These are phyloP conservation scores for Starmerella powellii DNA, from an alignment of 805 yeast species.

Conservation along the genomic window DNA sequence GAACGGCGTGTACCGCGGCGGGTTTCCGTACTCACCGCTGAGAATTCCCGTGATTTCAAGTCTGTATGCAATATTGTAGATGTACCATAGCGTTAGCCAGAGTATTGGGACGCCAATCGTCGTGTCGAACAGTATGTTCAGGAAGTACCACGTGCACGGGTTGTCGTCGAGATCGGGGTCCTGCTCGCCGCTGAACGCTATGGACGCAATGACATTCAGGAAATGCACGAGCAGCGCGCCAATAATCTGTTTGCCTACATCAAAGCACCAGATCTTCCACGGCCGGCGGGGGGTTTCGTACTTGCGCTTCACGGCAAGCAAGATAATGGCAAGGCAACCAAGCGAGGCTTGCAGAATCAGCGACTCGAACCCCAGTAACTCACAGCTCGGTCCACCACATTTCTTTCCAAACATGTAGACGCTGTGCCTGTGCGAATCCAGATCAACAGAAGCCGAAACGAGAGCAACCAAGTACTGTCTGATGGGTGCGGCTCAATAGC, in stretches of 20 bases:
- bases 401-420: neutral
- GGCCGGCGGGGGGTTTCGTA: constrained; percentile 79
- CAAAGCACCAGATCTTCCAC: constrained; percentile 79
- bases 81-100: constrained; percentile 39
- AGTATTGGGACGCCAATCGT: constrained; percentile 84
- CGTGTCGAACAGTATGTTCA: constrained; percentile 79
- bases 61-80: constrained; percentile 34
- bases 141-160: constrained; percentile 92
- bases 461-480: no score
- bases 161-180: constrained; percentile 37
- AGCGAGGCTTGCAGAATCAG: constrained; percentile 60
- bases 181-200: constrained; percentile 33
- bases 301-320: constrained; percentile 61
- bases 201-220: constrained; percentile 59
- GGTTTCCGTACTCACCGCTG: constrained; percentile 55
- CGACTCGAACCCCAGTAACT: constrained; percentile 76
- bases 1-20: constrained; percentile 52
- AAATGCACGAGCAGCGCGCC: constrained; percentile 81
- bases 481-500: no score
- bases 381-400: constrained; percentile 33
- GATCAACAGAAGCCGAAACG: no score
- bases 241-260: constrained; percentile 75
- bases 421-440: no score
- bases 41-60: constrained; percentile 33
- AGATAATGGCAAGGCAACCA: constrained; percentile 65